Evolutionary conservation across 495 filamentous ascomycete genomes (phyloP).

Genomic region (Annulohypoxylon maeteangense): DNA sequence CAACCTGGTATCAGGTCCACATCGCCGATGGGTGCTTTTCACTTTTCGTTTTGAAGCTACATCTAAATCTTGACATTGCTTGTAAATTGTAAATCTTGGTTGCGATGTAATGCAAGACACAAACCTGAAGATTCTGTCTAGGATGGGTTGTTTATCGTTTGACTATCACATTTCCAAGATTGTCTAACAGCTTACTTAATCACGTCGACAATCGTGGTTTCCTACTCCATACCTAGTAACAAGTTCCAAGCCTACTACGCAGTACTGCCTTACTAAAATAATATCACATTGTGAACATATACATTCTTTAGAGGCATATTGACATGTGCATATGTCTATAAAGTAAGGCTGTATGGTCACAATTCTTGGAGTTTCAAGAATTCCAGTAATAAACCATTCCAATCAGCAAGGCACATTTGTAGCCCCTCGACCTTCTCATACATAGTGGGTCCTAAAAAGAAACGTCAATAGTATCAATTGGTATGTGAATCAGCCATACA

Average conservation of each 20-base stretch:
- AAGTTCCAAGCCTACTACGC: no score
- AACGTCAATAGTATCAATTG: slow-evolving; percentile 14
- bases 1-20: neutral
- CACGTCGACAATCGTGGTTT: neutral
- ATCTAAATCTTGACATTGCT: neutral
- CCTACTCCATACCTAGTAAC: neutral
- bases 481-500: slow-evolving; percentile 28
- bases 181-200: neutral
- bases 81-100: slow-evolving; percentile 2
- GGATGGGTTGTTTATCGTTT: neutral
- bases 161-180: neutral
- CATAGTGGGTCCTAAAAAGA: neutral
- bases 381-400: neutral
- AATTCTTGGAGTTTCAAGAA: no score
- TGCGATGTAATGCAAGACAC: slow-evolving; percentile 12
- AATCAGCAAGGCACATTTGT: neutral
- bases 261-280: no score
- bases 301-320: no score
- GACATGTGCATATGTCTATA: no score
- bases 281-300: no score
- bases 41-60: neutral
- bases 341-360: neutral
- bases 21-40: neutral
- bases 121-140: slow-evolving; percentile 5
- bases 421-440: slow-evolving; percentile 3